Evolutionary conservation across 352 stramenopile species (phyloP).

Genomic region (Globisporangium recalcitrans): DNA sequence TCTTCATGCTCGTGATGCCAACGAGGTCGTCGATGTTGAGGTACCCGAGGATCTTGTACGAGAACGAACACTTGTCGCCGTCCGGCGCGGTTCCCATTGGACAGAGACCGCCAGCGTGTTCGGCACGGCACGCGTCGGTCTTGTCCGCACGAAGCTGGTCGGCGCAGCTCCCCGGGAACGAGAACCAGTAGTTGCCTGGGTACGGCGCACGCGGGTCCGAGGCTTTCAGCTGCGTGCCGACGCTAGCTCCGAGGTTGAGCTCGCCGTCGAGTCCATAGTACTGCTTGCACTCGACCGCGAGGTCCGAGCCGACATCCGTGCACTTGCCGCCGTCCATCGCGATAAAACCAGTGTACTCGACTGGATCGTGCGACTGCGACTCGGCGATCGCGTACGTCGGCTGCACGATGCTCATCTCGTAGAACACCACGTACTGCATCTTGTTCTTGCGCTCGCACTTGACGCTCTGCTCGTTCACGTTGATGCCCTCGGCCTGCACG

Average conservation of each 20-base stretch:
- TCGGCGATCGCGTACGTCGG: slow-evolving; percentile 31
- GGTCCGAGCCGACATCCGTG: slow-evolving; percentile 29
- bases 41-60: slow-evolving; percentile 57
- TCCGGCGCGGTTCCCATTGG: slow-evolving; percentile 33
- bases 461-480: slow-evolving; percentile 16
- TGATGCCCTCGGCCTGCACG: slow-evolving; percentile 73
- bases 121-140: slow-evolving; percentile 31
- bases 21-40: slow-evolving; percentile 54
- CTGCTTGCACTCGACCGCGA: slow-evolving; percentile 39
- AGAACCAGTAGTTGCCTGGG: slow-evolving; percentile 70
- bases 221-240: slow-evolving; percentile 39
- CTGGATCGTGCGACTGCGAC: slow-evolving; percentile 31
- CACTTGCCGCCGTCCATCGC: slow-evolving; percentile 63
- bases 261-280: slow-evolving; percentile 41
- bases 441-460: slow-evolving; percentile 29
- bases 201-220: slow-evolving; percentile 51
- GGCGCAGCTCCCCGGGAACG: slow-evolving; percentile 53
- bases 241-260: slow-evolving; percentile 37
- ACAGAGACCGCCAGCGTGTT: slow-evolving; percentile 39
- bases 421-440: slow-evolving; percentile 29
- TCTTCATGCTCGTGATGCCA: slow-evolving; percentile 43
- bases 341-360: slow-evolving; percentile 53
- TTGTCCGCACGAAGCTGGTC: slow-evolving; percentile 42
- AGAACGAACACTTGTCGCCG: slow-evolving; percentile 49
- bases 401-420: slow-evolving; percentile 27